Conservation (phyloP, 225 moss, liverwort and hornwort species). For the Bryoerythrophyllum caledonicum region DNA sequence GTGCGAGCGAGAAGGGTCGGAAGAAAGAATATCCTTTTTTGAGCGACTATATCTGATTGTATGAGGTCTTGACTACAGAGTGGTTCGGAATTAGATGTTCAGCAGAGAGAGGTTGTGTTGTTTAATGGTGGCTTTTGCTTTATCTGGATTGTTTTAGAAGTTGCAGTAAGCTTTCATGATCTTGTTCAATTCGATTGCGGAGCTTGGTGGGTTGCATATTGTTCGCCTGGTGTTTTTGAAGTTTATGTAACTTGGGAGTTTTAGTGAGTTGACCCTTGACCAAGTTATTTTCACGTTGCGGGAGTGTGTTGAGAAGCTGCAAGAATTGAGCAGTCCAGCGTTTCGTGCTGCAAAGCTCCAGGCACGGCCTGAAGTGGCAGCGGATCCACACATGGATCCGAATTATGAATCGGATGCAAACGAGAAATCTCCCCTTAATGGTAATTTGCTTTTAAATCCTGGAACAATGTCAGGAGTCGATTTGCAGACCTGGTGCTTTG, state of each 20-base stretch:
- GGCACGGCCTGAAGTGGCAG: conserved; percentile 86
- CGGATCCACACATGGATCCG: conserved; percentile 96
- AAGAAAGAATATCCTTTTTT: conserved; percentile 95
- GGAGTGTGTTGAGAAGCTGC: conserved; percentile 93
- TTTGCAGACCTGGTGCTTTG: neutral
- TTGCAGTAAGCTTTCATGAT: neutral
- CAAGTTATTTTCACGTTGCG: conserved; percentile 62
- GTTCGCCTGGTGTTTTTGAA: neutral
- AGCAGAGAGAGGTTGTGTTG: neutral
- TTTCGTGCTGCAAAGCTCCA: conserved; percentile 94
- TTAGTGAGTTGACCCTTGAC: conserved; percentile 54
- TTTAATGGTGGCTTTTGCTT: neutral
- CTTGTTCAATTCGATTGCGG: neutral
- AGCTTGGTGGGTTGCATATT: too few relatives aligned
- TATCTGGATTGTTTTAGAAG: neutral
- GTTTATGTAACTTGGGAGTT: neutral
- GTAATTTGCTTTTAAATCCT: conserved; percentile 5
- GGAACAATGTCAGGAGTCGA: neutral
- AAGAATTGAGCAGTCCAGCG: conserved; percentile 91
- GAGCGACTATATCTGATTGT: neutral
- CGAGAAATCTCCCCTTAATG: conserved; percentile 52
- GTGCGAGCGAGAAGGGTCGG: conserved; percentile 92
- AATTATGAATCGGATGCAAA: conserved; percentile 85
- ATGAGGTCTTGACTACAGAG: neutral
- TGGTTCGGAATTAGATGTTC: neutral